These are phyloP conservation scores for Clarireedia hainanense DNA, from an alignment of 2,329 filamentous ascomycete species.

Conservation along the genomic window DNA sequence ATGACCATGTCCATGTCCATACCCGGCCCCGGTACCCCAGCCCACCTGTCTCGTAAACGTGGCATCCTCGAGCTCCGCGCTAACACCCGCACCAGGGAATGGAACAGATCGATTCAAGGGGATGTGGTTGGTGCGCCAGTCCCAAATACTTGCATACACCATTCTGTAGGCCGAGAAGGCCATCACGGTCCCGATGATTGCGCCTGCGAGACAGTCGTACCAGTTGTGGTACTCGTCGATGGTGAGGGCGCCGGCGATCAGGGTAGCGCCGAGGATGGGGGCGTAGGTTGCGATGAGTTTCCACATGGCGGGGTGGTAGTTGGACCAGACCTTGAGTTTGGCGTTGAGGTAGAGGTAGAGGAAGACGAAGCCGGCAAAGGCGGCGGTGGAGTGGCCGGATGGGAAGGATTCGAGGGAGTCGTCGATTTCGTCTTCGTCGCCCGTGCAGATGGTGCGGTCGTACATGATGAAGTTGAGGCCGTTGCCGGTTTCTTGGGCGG, in stretches of 20 bases:
- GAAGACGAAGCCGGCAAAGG: slow-evolving; percentile 64
- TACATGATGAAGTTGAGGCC: slow-evolving; percentile 58
- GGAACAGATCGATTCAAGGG: slow-evolving; percentile 51
- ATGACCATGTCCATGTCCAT: neutral
- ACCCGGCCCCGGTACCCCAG: slow-evolving; percentile 39
- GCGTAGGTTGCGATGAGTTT: slow-evolving; percentile 58
- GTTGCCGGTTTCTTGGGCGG: slow-evolving; percentile 34
- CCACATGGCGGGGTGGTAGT: slow-evolving; percentile 69
- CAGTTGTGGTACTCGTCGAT: slow-evolving; percentile 71
- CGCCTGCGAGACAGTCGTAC: slow-evolving; percentile 65
- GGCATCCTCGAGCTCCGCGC: slow-evolving; percentile 41
- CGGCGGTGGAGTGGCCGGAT: slow-evolving; percentile 65
- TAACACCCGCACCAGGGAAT: slow-evolving; percentile 36
- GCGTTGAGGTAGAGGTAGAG: slow-evolving; percentile 69
- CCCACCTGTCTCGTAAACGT: slow-evolving; percentile 52
- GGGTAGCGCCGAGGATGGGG: slow-evolving; percentile 57
- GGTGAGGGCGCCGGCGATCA: slow-evolving; percentile 62
- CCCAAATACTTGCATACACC: slow-evolving; percentile 60
- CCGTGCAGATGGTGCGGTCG: slow-evolving; percentile 62
- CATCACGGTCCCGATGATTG: slow-evolving; percentile 55
- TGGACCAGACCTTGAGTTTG: slow-evolving; percentile 67
- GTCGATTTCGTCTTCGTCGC: slow-evolving; percentile 55
- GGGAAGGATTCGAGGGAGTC: slow-evolving; percentile 66
- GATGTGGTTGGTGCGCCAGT: slow-evolving; percentile 60
- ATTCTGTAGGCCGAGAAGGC: slow-evolving; percentile 60